phyloP scores from a whole-genome alignment of 441 rosid species.

The Sinapis alba region DNA sequence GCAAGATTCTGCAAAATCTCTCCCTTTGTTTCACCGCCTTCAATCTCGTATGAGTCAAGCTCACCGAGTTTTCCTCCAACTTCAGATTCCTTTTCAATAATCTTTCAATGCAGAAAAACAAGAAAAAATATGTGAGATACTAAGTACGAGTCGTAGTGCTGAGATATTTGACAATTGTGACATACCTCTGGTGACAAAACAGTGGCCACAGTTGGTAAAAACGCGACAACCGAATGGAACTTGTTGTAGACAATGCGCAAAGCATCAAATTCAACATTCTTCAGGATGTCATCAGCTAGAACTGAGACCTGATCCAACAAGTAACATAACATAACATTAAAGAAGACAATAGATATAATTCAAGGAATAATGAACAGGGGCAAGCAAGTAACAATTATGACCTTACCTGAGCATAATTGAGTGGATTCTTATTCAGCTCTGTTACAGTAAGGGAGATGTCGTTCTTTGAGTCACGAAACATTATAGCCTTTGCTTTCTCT shows the following conservation, averaged over 20 bases:
- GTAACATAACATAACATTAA: not conserved
- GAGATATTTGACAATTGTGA: slow-evolving; percentile 5
- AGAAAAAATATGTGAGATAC: not conserved
- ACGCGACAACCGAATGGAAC: slow-evolving; percentile 81
- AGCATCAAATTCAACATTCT: slow-evolving; percentile 92
- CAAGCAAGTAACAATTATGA: not conserved
- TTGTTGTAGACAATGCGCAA: slow-evolving; percentile 90
- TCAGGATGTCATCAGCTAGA: slow-evolving; percentile 93
- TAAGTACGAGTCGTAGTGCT: not conserved
- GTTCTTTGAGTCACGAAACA: slow-evolving; percentile 85
- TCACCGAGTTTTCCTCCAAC: slow-evolving; percentile 87
- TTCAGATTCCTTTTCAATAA: slow-evolving; percentile 88
- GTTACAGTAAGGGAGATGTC: slow-evolving; percentile 61
- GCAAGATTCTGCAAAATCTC: slow-evolving; percentile 89
- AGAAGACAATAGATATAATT: not conserved
- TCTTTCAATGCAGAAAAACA: slow-evolving; percentile 41
- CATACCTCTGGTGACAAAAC: slow-evolving; percentile 85
- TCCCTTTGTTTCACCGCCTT: slow-evolving; percentile 94
- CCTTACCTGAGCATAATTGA: slow-evolving; percentile 88
- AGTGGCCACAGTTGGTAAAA: slow-evolving; percentile 80
- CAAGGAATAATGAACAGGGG: not conserved
- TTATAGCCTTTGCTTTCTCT: slow-evolving; percentile 86
- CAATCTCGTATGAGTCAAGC: slow-evolving; percentile 89
- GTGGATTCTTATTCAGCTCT: slow-evolving; percentile 88
- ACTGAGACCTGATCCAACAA: slow-evolving; percentile 72